These are phyloP conservation scores for Coniochaeta sp. DNA, from an alignment of 2,329 filamentous ascomycete genomes.

Conservation along the genomic window DNA sequence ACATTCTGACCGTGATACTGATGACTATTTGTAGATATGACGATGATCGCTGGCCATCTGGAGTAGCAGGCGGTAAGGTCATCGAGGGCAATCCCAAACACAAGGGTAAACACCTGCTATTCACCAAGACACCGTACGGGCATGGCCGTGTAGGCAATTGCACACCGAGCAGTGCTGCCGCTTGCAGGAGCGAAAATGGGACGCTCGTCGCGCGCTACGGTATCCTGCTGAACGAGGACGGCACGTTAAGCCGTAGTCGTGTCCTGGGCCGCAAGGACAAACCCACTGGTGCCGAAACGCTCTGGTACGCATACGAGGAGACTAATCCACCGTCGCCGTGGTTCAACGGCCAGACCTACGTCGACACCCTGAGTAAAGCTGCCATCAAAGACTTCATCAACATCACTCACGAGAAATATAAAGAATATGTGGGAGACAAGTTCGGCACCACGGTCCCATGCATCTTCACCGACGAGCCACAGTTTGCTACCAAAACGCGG, in stretches of 20 bases:
- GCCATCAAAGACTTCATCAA: slow-evolving; percentile 21
- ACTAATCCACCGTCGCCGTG: slow-evolving; percentile 19
- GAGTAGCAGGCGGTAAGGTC: slow-evolving; percentile 20
- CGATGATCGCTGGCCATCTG: slow-evolving; percentile 24
- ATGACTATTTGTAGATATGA: slow-evolving; percentile 11
- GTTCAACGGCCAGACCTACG: slow-evolving; percentile 24
- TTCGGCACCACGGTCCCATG: slow-evolving; percentile 22
- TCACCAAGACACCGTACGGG: slow-evolving; percentile 5
- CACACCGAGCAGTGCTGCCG: slow-evolving; percentile 8
- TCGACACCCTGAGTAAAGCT: slow-evolving; percentile 20
- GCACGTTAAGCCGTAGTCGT: neutral
- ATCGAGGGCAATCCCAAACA: slow-evolving; percentile 17
- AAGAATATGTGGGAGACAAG: slow-evolving; percentile 18
- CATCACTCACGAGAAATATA: slow-evolving; percentile 22
- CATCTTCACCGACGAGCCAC: slow-evolving; percentile 25
- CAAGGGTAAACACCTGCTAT: slow-evolving; percentile 20
- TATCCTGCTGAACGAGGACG: slow-evolving; percentile 13
- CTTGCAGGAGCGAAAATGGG: slow-evolving; percentile 16
- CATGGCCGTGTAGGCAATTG: neutral
- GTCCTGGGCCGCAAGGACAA: slow-evolving; percentile 9
- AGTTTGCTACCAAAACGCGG: slow-evolving; percentile 22
- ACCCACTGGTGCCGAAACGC: slow-evolving; percentile 10
- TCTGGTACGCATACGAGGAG: slow-evolving; percentile 26
- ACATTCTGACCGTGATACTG: no score
- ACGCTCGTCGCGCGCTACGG: slow-evolving; percentile 18